phyloP scores from a whole-genome alignment of 108 stramenopile species.

The Pseudonitzschia multistriata region DNA sequence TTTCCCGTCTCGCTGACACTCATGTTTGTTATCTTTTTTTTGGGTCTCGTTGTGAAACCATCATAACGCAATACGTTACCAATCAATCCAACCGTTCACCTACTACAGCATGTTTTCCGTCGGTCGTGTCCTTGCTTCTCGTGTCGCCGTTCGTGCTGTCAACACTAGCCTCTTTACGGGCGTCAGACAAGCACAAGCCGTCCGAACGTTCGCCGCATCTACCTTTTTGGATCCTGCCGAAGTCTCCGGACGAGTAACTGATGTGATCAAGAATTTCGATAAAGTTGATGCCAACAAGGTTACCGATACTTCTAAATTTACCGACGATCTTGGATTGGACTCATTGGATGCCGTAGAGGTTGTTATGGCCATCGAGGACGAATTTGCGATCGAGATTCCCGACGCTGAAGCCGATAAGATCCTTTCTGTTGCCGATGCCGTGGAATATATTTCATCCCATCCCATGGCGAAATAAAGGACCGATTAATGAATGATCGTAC shows the following conservation, averaged over 20 bases:
- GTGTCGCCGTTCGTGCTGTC: conserved; percentile 61
- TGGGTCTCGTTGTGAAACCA: no score
- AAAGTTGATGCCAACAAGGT: conserved; percentile 94
- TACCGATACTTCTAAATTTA: conserved; percentile 80
- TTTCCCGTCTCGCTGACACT: neutral
- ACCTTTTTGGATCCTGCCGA: conserved; percentile 93
- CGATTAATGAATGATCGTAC: neutral
- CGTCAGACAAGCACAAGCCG: conserved; percentile 31
- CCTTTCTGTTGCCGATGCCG: conserved; percentile 87
- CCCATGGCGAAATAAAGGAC: conserved; percentile 87
- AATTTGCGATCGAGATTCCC: conserved; percentile 99
- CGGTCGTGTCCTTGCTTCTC: conserved; percentile 68
- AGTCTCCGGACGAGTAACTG: conserved; percentile 91
- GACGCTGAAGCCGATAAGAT: conserved; percentile 99
- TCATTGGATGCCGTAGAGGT: conserved; percentile 98
- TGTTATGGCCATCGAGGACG: conserved; percentile 99
- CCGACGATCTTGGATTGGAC: conserved; percentile 96
- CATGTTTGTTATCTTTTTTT: neutral
- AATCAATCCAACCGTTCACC: neutral
- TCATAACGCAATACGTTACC: no score
- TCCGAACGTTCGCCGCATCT: conserved; percentile 54
- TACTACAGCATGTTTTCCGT: conserved; percentile 61
- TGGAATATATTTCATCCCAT: conserved; percentile 92
- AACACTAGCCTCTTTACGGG: conserved; percentile 34
- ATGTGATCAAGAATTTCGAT: conserved; percentile 98